Evolutionary conservation across 2,329 filamentous ascomycete genomes (phyloP).

Genomic region (Tolypocladium nubicola): DNA sequence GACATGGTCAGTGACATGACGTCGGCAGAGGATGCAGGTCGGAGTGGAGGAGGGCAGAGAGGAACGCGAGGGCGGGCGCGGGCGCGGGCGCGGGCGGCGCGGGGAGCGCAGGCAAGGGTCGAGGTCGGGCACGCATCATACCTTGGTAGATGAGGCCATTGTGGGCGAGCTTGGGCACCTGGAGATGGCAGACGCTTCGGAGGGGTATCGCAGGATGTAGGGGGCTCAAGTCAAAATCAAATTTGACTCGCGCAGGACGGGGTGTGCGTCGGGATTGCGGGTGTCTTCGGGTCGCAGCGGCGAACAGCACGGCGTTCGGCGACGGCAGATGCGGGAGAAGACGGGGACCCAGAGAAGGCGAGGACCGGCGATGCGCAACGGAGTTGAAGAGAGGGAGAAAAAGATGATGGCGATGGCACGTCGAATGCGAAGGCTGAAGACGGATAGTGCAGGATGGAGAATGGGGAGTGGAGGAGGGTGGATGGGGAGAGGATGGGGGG

Average conservation of each 20-base stretch:
- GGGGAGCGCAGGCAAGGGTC: background rate
- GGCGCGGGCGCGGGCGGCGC: background rate
- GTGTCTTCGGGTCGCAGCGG: conserved; percentile 1
- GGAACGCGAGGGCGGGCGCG: background rate
- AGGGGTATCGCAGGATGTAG: conserved; percentile 3
- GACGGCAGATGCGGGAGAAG: background rate
- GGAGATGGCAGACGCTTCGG: background rate
- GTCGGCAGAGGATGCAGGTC: background rate
- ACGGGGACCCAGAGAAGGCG: background rate
- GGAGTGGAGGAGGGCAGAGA: background rate
- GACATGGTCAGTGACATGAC: background rate
- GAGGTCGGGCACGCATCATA: conserved; percentile 7
- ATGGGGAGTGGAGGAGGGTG: background rate
- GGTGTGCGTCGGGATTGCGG: background rate
- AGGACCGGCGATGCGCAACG: background rate
- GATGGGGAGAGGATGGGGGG: background rate
- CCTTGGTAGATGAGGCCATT: conserved; percentile 27
- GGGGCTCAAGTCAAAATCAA: conserved; percentile 2
- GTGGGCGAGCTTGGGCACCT: conserved; percentile 5
- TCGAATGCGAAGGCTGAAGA: conserved; percentile 1
- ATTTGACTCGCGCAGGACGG: conserved; percentile 9
- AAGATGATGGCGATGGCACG: background rate
- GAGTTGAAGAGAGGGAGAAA: background rate
- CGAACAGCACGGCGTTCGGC: background rate
- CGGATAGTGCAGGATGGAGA: conserved; percentile 2